Evolutionary conservation across 1,284 basidiomycete species (phyloP), one percentile per base, ranked within the genome.

Genomic region (Tremellales sp.): DNA sequence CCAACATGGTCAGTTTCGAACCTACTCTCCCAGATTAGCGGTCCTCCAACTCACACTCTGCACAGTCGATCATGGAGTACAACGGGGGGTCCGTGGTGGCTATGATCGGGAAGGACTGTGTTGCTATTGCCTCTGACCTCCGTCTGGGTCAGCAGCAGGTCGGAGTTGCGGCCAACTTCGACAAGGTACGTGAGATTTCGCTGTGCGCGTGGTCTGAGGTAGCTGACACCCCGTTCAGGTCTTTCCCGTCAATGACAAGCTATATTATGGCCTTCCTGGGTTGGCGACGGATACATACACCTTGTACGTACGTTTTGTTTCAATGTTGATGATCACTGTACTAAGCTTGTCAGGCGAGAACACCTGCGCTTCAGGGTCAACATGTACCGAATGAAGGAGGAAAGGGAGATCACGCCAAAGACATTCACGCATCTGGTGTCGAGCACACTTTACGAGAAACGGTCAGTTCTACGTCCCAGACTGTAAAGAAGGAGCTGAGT

Each of bases 381-480:
- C 79, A 96, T 98, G 89, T 98, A 97, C 78, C 89, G 89, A 43
- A 97, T 99, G 82, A 99, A 98, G 78, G 96, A 99, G 74, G 94
- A 97, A 71, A 83, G 96, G 53, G 87, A 93, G 65, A 97, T 99
- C 67, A 86, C 92, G 62, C 96, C 96, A 42, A 85, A 93, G 77
- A 92, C 91, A 7, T 97, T 98, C 75, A 88, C 92, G 22, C 89
- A 94, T 68, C 84, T 99, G 58, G 86, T 97, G 56, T 93, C 89
- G 47, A 93, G 89, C 49, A 96, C 94, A n/a, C 81, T 99, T 24
- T 99, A 98, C 75, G 92, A 97, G 76, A 84, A 84, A 70, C 84
- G 94, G 73, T 79, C 49, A 53, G 77, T 54, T 27, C 40, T 6
- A n/a, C 26, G 26, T 13, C 5, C n/a, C n/a, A n/a, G n/a, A n/a